These are phyloP conservation scores for Sporothrix phasma DNA, from an alignment of 2,329 filamentous ascomycete genomes.

Conservation along the genomic window DNA sequence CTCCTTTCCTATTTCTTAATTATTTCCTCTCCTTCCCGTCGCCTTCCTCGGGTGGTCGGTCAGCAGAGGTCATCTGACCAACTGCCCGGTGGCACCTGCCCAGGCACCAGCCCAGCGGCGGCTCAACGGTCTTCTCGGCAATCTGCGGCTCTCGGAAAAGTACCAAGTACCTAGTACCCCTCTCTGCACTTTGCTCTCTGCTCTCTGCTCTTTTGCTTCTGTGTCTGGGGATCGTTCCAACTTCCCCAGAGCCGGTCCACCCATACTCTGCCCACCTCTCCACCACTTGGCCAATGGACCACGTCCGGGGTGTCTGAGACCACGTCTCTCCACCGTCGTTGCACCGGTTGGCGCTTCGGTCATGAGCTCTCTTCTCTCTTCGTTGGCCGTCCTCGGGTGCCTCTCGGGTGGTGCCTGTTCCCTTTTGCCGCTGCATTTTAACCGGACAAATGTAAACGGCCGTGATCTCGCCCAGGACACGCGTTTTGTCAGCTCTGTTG, in stretches of 20 bases:
- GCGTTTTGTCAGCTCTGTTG: too few species aligned
- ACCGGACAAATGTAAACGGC: not conserved
- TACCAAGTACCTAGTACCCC: too few species aligned
- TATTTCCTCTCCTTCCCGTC: not conserved
- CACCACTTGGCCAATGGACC: not conserved
- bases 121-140: constrained; percentile 14
- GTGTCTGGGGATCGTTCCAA: too few species aligned
- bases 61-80: not conserved
- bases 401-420: not conserved
- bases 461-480: too few species aligned
- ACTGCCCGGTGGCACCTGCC: not conserved
- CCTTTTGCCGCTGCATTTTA: not conserved
- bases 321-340: not conserved
- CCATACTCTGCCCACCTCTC: not conserved
- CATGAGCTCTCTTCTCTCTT: not conserved
- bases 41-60: not conserved
- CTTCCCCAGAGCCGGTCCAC: not conserved
- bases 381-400: not conserved
- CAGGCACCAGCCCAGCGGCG: too few species aligned
- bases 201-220: not conserved
- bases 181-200: too few species aligned
- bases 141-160: constrained; percentile 15
- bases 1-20: not conserved
- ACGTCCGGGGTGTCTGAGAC: not conserved
- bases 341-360: too few species aligned